These are phyloP conservation scores for Fraxinus albicans DNA, from an alignment of 305 asterid genomes.

Conservation along the genomic window DNA sequence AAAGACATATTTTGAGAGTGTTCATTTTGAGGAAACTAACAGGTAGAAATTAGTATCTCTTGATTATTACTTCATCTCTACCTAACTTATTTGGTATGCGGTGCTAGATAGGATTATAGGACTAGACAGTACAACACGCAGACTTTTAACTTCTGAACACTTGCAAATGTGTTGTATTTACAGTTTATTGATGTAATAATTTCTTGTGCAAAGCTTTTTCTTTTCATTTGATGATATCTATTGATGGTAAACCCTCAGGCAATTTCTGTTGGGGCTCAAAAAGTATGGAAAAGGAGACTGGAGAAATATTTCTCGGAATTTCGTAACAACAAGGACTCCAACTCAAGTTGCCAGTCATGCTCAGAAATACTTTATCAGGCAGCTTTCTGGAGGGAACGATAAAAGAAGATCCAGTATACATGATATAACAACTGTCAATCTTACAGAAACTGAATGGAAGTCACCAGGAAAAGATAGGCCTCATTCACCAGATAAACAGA, in stretches of 20 bases:
- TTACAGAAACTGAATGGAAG: constrained; percentile 39
- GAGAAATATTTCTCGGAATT: constrained; percentile 81
- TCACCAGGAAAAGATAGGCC: constrained; percentile 34
- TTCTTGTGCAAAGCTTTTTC: background rate
- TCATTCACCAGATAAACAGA: constrained; percentile 37
- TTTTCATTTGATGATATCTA: background rate
- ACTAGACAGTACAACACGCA: background rate
- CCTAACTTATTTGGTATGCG: background rate
- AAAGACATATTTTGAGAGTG: background rate
- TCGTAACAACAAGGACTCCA: constrained; percentile 79
- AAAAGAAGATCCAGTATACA: constrained; percentile 91
- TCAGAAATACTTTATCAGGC: constrained; percentile 84
- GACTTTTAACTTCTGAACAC: background rate
- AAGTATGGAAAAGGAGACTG: constrained; percentile 96
- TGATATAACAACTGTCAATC: constrained; percentile 71
- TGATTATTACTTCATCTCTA: background rate
- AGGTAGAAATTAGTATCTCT: background rate
- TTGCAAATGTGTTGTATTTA: background rate
- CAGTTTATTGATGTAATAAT: background rate
- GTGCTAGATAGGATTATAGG: background rate
- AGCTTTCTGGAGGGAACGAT: constrained; percentile 79
- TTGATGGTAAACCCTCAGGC: constrained; percentile 46
- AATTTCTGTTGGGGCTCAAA: constrained; percentile 79
- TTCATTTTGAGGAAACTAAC: background rate
- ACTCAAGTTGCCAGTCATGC: constrained; percentile 96